phyloP scores from a whole-genome alignment of 768 basidiomycete genomes.

The Tricholoma sp. region DNA sequence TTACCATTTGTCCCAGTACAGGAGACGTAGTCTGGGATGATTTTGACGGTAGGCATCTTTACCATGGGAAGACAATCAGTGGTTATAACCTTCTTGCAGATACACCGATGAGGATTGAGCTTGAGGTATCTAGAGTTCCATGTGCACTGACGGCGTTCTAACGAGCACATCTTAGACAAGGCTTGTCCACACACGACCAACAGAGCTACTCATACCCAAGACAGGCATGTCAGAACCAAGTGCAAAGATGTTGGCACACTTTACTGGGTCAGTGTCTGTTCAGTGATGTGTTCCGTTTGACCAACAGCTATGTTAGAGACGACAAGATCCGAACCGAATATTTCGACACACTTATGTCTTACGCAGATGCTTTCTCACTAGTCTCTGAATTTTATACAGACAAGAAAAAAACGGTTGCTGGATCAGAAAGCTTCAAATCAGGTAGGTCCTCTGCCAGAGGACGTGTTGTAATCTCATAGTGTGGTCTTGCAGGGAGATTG shows the following conservation, averaged over 20 bases:
- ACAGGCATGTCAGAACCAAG: conserved; percentile 61
- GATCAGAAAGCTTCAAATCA: conserved; percentile 40
- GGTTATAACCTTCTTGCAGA: conserved; percentile 37
- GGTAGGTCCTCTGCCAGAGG: conserved; percentile 26
- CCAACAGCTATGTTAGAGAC: conserved; percentile 25
- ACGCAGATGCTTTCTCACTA: conserved; percentile 64
- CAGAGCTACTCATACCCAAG: conserved; percentile 70
- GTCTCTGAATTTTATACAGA: conserved; percentile 65
- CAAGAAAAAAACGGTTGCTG: conserved; percentile 32
- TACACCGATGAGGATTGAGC: conserved; percentile 78
- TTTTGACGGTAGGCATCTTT: conserved; percentile 57
- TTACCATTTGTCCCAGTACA: conserved; percentile 79
- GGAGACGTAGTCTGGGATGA: conserved; percentile 95
- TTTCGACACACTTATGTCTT: conserved; percentile 48
- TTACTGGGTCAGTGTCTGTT: conserved; percentile 45
- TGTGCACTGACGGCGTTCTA: background rate
- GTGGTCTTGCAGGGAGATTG: conserved; percentile 42
- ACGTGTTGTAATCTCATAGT: background rate
- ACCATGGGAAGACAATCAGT: background rate
- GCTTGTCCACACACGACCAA: conserved; percentile 77
- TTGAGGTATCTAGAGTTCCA: conserved; percentile 54
- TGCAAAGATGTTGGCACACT: conserved; percentile 69
- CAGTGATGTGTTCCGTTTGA: conserved; percentile 1
- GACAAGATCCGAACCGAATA: conserved; percentile 59
- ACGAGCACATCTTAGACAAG: conserved; percentile 55